Conservation (phyloP, 179 eudicot genomes). For the Corrigiola litoralis region DNA sequence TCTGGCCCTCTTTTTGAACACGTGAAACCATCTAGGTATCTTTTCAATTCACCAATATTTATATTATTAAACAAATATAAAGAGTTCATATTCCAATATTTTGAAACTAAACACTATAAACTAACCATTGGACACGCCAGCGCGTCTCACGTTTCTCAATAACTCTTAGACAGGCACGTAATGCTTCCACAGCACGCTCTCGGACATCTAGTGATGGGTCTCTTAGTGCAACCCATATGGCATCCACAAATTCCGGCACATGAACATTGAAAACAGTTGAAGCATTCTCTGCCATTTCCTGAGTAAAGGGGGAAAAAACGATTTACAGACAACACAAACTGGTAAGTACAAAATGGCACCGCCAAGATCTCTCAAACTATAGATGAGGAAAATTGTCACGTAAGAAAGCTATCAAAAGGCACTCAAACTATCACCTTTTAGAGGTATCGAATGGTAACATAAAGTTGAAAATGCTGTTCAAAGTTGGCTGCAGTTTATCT, state of each 20-base stretch:
- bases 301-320: conserved; percentile 16
- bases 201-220: conserved; percentile 82
- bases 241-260: conserved; percentile 88
- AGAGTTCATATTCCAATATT: no score
- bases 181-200: conserved; percentile 94
- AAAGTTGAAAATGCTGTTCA: no score
- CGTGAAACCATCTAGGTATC: no score
- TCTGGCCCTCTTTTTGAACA: no score
- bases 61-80: no score
- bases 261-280: conserved; percentile 92
- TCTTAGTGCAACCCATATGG: conserved; percentile 89
- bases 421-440: no score
- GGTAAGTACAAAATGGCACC: neutral
- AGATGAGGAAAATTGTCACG: no score
- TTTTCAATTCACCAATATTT: no score
- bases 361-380: neutral
- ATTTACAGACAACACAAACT: neutral
- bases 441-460: no score
- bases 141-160: conserved; percentile 98
- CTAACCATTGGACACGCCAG: conserved; percentile 97
- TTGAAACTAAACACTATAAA: no score
- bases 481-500: no score
- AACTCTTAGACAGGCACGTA: conserved; percentile 96
- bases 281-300: conserved; percentile 99
- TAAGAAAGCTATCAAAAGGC: no score